Evolutionary conservation across 2,329 filamentous ascomycete species (phyloP), one percentile per base, ranked within the genome.

Genomic region (Venturia aucupariae): DNA sequence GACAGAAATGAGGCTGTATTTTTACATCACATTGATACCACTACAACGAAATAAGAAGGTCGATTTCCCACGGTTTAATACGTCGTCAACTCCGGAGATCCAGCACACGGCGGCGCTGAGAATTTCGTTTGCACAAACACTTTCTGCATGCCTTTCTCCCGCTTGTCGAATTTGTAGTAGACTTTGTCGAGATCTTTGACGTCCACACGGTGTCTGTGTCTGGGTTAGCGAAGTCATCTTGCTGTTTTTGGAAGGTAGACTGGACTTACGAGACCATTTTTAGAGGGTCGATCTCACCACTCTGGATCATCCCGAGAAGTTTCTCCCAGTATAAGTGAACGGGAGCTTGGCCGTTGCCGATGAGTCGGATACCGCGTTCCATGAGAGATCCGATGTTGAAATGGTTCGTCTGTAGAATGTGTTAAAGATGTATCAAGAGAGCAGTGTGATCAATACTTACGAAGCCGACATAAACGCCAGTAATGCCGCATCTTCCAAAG

Each of bases 241-340:
- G 44, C 35, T 38, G 35, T 38, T 10, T 46, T 22, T 46, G 22
- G 6, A 22, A 19, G 3, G 17, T 2, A 11, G 44, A 13, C 19
- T n/a, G 22, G 8, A 51, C 46, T 30, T 51, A 51, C 46, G 46
- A 51, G 10, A 95, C 79, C 90, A 95, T 95, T 72, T 89, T 86
- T 42, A 88, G 75, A 0, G 90, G 89, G 66, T 95, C 86, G 51
- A 95, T 84, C 68, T 87, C 81, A 39, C 86, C 85, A 27, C 79
- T 80, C 70, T 86, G 82, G 67, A 95, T 88, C 72, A 80, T 80
- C 67, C 83, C 77, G 57, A 94, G 79, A n/a, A 95, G 79, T 3
- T 89, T 83, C 30, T 90, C 81, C 91, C 90, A 95, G 77, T 95
- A 94, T 70, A 87, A 84, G 70, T 93, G 90, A 0, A 95, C 90